Percentiles rank a stretch among this genome's conserved stretches.
These are phyloP conservation scores for Fonsecaea monophora DNA, from an alignment of 2,329 filamentous ascomycete species.

Conservation along the genomic window DNA sequence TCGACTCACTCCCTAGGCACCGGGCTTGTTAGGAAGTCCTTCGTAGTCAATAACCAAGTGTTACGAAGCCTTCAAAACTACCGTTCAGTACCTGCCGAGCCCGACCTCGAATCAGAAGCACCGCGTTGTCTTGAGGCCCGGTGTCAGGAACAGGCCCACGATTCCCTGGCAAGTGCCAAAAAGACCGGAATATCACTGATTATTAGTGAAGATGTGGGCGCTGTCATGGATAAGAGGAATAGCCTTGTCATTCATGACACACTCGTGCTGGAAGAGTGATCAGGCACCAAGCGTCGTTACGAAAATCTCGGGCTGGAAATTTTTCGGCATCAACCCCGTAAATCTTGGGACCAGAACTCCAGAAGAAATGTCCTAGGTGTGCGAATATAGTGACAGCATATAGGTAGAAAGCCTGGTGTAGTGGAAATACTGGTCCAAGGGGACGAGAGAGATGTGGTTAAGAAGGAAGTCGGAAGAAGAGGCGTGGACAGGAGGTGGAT, in stretches of 20 bases:
- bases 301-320: conserved; percentile 67
- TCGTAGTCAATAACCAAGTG: no score
- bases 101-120: no score
- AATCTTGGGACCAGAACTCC: conserved; percentile 68
- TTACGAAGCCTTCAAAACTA: no score
- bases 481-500: conserved; percentile 67
- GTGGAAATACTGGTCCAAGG: conserved; percentile 74
- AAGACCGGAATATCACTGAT: no score
- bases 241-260: conserved; percentile 54
- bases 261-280: conserved; percentile 68
- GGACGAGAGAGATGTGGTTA: conserved; percentile 66
- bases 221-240: no score
- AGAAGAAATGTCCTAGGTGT: conserved; percentile 70
- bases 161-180: no score
- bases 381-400: conserved; percentile 67
- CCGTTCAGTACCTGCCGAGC: no score
- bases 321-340: conserved; percentile 66
- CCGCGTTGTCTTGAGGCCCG: no score
- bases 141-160: no score
- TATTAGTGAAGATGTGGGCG: no score
- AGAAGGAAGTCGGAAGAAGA: conserved; percentile 64
- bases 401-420: conserved; percentile 67
- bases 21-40: no score
- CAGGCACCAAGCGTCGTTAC: conserved; percentile 70
- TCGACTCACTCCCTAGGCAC: no score